Percentiles rank a stretch among this genome's conserved stretches.
These are phyloP conservation scores for Aureoboletus auriporus DNA, from an alignment of 768 basidiomycete species.

Conservation along the genomic window DNA sequence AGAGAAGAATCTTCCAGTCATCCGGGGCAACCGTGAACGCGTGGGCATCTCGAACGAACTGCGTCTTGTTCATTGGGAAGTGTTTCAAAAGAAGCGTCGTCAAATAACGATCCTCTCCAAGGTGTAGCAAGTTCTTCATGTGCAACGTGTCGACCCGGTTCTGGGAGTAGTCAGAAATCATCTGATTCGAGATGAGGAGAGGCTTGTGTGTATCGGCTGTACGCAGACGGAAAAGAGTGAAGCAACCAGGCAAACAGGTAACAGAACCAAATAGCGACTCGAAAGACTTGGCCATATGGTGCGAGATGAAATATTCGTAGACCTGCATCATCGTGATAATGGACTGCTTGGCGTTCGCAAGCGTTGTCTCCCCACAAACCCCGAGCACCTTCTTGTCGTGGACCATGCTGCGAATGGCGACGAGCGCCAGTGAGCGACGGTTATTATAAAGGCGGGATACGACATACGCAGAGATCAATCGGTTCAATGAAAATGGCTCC, in stretches of 20 bases:
- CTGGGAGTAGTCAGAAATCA: slow-evolving; percentile 91
- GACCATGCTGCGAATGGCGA: slow-evolving; percentile 67
- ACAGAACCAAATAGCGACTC: slow-evolving; percentile 96
- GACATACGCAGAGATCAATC: slow-evolving; percentile 88
- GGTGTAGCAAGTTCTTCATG: slow-evolving; percentile 96
- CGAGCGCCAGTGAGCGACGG: neutral
- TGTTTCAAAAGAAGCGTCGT: slow-evolving; percentile 95
- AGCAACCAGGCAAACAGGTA: slow-evolving; percentile 98
- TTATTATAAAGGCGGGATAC: neutral
- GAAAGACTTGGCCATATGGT: slow-evolving; percentile 98
- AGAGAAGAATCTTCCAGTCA: slow-evolving; percentile 89
- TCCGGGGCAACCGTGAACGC: slow-evolving; percentile 95
- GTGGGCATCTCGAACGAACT: slow-evolving; percentile 91
- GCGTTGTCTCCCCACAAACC: slow-evolving; percentile 91
- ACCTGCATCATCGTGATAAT: slow-evolving; percentile 99
- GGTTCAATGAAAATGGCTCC: slow-evolving; percentile 81
- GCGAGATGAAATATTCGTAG: slow-evolving; percentile 98
- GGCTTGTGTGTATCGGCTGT: slow-evolving; percentile 96
- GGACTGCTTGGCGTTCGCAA: slow-evolving; percentile 92
- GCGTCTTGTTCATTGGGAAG: slow-evolving; percentile 92
- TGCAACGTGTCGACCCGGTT: slow-evolving; percentile 96
- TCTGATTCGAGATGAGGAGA: slow-evolving; percentile 83
- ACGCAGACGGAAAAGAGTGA: slow-evolving; percentile 93
- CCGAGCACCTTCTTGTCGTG: slow-evolving; percentile 94
- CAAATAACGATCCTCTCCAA: slow-evolving; percentile 98